Percentiles rank a stretch among this genome's conserved stretches.
phyloP scores from a whole-genome alignment of 2,329 filamentous ascomycete genomes.

The Didymella pomorum region DNA sequence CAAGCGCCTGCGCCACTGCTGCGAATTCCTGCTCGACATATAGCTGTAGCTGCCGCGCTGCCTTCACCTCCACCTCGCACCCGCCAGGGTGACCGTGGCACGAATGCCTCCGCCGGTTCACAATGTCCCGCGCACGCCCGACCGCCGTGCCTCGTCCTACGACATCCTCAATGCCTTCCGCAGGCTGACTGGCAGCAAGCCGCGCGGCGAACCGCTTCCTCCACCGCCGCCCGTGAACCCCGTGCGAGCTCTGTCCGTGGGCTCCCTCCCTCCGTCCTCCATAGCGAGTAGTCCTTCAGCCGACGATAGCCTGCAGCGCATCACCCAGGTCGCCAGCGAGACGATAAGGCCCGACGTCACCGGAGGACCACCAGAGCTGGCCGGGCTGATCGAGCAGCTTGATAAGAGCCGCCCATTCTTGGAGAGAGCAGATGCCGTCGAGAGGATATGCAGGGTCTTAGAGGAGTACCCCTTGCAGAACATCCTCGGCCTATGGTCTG shows the following conservation, averaged over 20 bases:
- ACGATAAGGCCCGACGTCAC: conserved; percentile 32
- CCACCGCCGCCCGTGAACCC: conserved; percentile 44
- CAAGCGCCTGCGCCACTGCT: conserved; percentile 24
- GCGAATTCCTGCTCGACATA: conserved; percentile 10
- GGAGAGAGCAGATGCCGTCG: conserved; percentile 43
- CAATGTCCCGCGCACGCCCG: conserved; percentile 49
- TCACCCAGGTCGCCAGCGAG: conserved; percentile 34
- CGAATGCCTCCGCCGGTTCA: conserved; percentile 51
- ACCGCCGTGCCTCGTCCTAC: conserved; percentile 50
- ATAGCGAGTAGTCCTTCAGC: conserved; percentile 34
- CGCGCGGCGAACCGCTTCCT: conserved; percentile 46
- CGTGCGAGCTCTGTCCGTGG: conserved; percentile 41
- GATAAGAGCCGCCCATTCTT: conserved; percentile 34
- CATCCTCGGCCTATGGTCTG: conserved; percentile 48
- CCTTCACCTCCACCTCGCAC: conserved; percentile 3
- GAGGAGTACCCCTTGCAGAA: conserved; percentile 48
- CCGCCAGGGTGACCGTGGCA: conserved; percentile 21
- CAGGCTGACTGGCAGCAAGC: conserved; percentile 46
- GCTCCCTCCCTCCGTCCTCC: conserved; percentile 31
- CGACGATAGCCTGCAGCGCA: conserved; percentile 41
- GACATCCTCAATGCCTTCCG: conserved; percentile 51
- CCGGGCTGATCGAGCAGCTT: conserved; percentile 43
- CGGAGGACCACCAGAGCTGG: conserved; percentile 50
- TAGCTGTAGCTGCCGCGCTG: conserved; percentile 5
- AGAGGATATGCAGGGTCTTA: conserved; percentile 46